Percentiles rank a stretch among this genome's conserved stretches.
These are phyloP conservation scores for Carpinus viminea DNA, from an alignment of 306 rosid species.

Conservation along the genomic window DNA sequence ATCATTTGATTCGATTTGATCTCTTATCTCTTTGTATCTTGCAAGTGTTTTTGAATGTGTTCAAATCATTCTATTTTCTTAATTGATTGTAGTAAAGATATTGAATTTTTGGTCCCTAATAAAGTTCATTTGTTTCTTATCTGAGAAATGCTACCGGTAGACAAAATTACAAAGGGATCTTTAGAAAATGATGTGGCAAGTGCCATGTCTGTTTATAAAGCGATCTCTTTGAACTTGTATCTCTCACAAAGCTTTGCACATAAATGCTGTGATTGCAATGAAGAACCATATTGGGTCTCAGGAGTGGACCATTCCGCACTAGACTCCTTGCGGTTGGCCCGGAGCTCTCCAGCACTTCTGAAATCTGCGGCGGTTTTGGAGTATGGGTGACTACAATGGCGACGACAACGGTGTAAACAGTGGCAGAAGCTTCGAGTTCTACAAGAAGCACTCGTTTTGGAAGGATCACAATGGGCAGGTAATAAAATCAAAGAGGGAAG, in stretches of 20 bases:
- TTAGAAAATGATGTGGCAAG: too few relatives aligned
- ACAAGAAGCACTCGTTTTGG: slow-evolving; percentile 92
- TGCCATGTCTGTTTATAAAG: too few relatives aligned
- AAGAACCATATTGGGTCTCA: slow-evolving; percentile 84
- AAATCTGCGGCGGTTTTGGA: slow-evolving; percentile 50
- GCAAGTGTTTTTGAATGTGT: too few relatives aligned
- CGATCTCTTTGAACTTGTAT: not conserved
- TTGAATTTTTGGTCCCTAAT: too few relatives aligned
- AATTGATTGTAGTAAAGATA: not conserved
- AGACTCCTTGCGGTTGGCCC: slow-evolving; percentile 39
- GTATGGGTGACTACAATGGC: slow-evolving; percentile 41
- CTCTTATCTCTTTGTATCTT: not conserved
- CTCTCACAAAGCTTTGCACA: not conserved
- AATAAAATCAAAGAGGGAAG: not conserved
- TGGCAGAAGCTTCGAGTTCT: slow-evolving; percentile 56
- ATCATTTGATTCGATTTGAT: not conserved
- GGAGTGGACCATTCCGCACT: slow-evolving; percentile 43
- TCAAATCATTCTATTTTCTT: not conserved
- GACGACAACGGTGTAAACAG: slow-evolving; percentile 39
- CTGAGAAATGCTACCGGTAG: too few relatives aligned
- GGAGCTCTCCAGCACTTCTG: slow-evolving; percentile 55
- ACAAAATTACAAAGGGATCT: too few relatives aligned
- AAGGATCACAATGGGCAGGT: slow-evolving; percentile 97
- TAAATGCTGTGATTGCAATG: slow-evolving; percentile 75
- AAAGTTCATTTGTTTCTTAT: not conserved